These are phyloP conservation scores for Lycium ferocissimum DNA, from an alignment of 257 asterid species.

Conservation along the genomic window DNA sequence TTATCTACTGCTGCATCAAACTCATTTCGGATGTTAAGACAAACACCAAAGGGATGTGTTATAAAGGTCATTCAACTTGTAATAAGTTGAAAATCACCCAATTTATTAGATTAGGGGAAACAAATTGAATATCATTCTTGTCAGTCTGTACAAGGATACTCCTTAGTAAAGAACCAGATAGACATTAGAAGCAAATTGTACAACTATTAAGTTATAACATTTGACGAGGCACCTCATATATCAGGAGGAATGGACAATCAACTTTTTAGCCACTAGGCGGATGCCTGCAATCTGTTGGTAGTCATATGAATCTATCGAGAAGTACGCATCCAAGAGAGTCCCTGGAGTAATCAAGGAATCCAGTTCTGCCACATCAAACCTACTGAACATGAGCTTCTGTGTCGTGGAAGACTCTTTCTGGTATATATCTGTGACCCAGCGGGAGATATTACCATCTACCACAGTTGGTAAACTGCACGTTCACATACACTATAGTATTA, in stretches of 20 bases:
- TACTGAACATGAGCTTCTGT: slow-evolving; percentile 63
- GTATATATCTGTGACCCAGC: slow-evolving; percentile 80
- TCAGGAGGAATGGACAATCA: slow-evolving; percentile 58
- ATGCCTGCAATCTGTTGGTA: slow-evolving; percentile 81
- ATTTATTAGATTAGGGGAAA: not conserved
- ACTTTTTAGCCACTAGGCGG: slow-evolving; percentile 75
- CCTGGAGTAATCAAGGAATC: slow-evolving; percentile 67
- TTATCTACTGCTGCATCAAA: not conserved
- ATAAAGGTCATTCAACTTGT: not conserved
- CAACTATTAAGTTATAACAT: not conserved
- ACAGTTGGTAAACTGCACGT: slow-evolving; percentile 68
- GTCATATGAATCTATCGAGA: slow-evolving; percentile 77
- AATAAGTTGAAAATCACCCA: slow-evolving; percentile 25
- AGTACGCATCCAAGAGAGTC: slow-evolving; percentile 64
- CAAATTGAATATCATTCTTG: slow-evolving; percentile 7
- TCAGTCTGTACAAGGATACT: not conserved
- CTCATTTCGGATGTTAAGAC: not conserved
- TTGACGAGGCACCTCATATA: slow-evolving; percentile 3
- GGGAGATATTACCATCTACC: slow-evolving; percentile 55
- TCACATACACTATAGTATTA: slow-evolving; percentile 5
- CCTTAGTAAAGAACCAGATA: not conserved
- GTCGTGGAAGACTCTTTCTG: slow-evolving; percentile 53
- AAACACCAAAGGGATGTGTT: not conserved
- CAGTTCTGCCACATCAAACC: slow-evolving; percentile 60
- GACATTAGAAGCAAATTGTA: slow-evolving; percentile 20